phyloP scores from a whole-genome alignment of 257 asterid species.

The Mentha longifolia region DNA sequence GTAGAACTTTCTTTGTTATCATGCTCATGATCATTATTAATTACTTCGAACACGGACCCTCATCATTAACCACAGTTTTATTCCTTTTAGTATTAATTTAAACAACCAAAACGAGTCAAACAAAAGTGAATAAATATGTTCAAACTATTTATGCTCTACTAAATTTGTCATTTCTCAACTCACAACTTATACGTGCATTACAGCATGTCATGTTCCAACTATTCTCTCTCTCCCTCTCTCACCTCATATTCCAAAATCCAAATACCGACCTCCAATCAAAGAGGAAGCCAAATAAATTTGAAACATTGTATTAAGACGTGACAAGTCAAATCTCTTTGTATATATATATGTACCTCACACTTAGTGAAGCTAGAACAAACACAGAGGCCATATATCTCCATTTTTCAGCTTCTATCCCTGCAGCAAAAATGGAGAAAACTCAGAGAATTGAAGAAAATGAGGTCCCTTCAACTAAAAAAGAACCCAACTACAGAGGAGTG shows the following conservation, averaged over 20 bases:
- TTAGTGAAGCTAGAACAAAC: not conserved
- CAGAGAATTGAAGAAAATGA: constrained; percentile 36
- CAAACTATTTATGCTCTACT: constrained; percentile 7
- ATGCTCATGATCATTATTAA: not conserved
- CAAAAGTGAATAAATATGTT: not conserved
- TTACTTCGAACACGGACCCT: not conserved
- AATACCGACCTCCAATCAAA: constrained; percentile 16
- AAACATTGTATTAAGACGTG: constrained; percentile 11
- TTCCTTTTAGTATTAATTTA: not conserved
- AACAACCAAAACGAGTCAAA: not conserved
- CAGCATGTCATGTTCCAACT: not conserved
- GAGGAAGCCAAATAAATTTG: constrained; percentile 14
- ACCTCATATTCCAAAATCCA: not conserved
- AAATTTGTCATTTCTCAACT: constrained; percentile 18
- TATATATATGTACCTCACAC: constrained; percentile 23
- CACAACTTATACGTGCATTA: not conserved
- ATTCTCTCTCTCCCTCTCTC: not conserved
- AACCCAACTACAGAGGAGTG: constrained; percentile 55
- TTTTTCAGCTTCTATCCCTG: constrained; percentile 5
- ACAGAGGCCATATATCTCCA: not conserved
- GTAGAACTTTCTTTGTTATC: too few species aligned
- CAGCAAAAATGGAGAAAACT: constrained; percentile 28
- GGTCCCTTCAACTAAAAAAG: constrained; percentile 29
- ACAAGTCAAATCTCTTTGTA: constrained; percentile 7
- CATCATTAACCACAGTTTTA: not conserved